Conservation (phyloP, 305 asterid species). For the Nicotiana rustica region DNA sequence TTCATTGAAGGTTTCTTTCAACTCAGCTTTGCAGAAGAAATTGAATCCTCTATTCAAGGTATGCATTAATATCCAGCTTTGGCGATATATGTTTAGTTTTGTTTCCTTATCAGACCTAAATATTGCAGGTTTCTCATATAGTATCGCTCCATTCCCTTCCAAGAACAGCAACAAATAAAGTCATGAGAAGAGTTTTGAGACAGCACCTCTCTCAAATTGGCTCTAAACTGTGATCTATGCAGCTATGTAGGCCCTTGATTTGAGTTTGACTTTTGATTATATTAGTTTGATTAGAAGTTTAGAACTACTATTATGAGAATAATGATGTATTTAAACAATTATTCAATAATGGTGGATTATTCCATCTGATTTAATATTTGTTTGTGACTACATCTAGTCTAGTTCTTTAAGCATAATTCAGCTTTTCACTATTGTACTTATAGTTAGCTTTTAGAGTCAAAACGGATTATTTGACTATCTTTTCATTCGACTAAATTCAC, state of each 20-base stretch:
- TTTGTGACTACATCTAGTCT: background rate
- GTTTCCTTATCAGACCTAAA: constrained; percentile 37
- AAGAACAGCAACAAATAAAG: constrained; percentile 96
- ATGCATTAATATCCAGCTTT: constrained; percentile 22
- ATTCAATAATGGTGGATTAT: background rate
- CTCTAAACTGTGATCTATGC: constrained; percentile 55
- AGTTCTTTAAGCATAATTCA: background rate
- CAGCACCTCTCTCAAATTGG: constrained; percentile 63
- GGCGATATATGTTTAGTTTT: background rate
- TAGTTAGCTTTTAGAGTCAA: background rate
- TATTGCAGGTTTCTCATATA: constrained; percentile 70
- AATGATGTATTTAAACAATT: background rate
- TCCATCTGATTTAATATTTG: background rate
- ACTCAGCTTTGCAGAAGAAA: constrained; percentile 84
- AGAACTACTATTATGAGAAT: background rate
- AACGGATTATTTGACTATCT: background rate
- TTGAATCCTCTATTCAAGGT: constrained; percentile 95
- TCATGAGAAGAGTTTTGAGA: constrained; percentile 86
- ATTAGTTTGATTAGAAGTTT: background rate
- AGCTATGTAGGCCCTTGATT: background rate
- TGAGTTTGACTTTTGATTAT: background rate
- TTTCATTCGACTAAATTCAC: background rate
- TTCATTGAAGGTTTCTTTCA: constrained; percentile 62
- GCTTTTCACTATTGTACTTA: background rate
- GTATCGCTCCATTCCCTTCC: constrained; percentile 77